phyloP scores from a whole-genome alignment of 805 yeast genomes.

The Ogataea methylovora region DNA sequence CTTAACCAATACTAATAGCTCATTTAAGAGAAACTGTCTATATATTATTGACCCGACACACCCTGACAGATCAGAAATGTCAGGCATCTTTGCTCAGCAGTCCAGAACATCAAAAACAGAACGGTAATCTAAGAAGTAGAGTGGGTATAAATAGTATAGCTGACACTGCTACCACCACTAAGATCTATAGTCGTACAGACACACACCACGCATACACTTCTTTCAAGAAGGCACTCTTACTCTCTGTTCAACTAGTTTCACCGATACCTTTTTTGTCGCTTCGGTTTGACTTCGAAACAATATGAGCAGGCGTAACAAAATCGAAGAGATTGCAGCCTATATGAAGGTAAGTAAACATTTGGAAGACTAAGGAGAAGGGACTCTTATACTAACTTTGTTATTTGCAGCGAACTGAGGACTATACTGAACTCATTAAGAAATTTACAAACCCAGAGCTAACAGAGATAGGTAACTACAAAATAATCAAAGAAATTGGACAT shows the following conservation, averaged over 20 bases:
- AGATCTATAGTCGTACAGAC: too few species aligned
- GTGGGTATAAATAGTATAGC: too few species aligned
- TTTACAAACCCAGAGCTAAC: constrained; percentile 34
- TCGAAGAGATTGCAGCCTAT: constrained; percentile 23
- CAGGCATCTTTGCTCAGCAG: too few species aligned
- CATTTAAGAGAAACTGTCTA: background rate
- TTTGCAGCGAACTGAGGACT: constrained; percentile 24
- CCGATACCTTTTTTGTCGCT: too few species aligned
- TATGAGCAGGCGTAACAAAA: constrained; percentile 17
- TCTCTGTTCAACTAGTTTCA: too few species aligned
- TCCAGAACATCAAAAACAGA: too few species aligned
- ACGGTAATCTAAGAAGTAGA: too few species aligned
- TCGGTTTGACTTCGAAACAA: too few species aligned
- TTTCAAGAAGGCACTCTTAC: too few species aligned
- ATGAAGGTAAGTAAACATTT: constrained; percentile 17
- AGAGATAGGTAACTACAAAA: constrained; percentile 76
- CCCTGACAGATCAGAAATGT: background rate
- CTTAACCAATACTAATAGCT: background rate
- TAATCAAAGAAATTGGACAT: constrained; percentile 73
- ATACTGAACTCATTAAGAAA: constrained; percentile 28
- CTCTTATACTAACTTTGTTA: background rate
- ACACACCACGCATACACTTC: too few species aligned
- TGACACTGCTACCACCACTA: too few species aligned
- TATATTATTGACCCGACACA: background rate
- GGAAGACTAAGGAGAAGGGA: too few species aligned